Evolutionary conservation across 768 basidiomycete species (phyloP).

Genomic region (Favolaschia claudopus): DNA sequence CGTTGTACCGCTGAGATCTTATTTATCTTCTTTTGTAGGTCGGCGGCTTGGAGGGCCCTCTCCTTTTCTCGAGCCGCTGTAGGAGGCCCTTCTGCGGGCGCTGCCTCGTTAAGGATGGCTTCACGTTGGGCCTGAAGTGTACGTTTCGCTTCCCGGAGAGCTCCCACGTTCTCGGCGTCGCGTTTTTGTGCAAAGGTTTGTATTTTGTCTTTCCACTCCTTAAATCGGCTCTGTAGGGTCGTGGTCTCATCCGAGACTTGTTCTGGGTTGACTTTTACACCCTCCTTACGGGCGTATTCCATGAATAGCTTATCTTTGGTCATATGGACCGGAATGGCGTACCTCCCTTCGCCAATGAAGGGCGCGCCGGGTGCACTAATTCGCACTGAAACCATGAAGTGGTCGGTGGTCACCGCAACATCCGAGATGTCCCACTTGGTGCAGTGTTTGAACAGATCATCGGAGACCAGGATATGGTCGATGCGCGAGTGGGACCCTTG

Average conservation of each 20-base stretch:
- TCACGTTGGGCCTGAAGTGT: not conserved
- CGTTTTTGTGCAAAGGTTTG: not conserved
- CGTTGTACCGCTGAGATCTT: not conserved
- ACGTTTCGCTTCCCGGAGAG: not conserved
- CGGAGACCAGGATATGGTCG: slow-evolving; percentile 7
- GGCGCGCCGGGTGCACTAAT: slow-evolving; percentile 6
- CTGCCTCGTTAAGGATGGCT: not conserved
- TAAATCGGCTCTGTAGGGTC: too few relatives aligned
- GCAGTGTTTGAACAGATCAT: not conserved
- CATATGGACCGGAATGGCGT: slow-evolving; percentile 8
- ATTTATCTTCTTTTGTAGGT: not conserved
- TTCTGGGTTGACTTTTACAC: not conserved
- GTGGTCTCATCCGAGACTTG: too few relatives aligned
- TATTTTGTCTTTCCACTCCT: not conserved
- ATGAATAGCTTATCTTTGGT: slow-evolving; percentile 10
- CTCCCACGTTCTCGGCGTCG: not conserved
- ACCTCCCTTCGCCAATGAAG: slow-evolving; percentile 18
- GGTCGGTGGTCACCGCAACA: not conserved
- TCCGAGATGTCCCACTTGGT: not conserved
- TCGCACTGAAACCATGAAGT: slow-evolving; percentile 2
- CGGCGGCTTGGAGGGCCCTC: not conserved
- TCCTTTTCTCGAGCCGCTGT: not conserved
- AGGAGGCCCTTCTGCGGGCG: not conserved
- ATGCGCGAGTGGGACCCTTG: not conserved
- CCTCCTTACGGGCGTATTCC: not conserved